Evolutionary conservation across 768 basidiomycete species (phyloP).

Genomic region (Russula emetica): DNA sequence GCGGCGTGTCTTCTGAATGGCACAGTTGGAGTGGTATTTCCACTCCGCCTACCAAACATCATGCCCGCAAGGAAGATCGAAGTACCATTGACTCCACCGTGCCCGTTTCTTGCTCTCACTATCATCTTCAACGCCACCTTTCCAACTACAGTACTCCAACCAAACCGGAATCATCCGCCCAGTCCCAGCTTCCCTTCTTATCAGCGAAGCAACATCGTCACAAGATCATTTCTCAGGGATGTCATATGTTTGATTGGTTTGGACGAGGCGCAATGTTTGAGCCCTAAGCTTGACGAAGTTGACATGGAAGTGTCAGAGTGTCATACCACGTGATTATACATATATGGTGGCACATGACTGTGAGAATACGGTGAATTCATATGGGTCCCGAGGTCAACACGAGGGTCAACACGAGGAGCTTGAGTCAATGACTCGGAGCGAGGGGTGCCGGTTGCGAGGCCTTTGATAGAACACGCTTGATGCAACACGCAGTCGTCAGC

Average conservation of each 20-base stretch:
- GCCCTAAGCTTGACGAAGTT: neutral
- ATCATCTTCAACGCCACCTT: neutral
- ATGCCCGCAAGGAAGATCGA: neutral
- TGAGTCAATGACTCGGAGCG: neutral
- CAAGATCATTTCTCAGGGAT: neutral
- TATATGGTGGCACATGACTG: neutral
- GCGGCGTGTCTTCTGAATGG: neutral
- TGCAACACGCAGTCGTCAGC: neutral
- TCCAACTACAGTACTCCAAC: neutral
- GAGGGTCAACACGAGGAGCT: conserved; percentile 1
- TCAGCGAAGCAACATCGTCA: neutral
- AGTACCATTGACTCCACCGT: neutral
- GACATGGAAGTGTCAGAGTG: neutral
- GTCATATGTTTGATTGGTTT: neutral
- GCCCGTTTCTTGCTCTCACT: neutral
- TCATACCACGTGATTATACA: neutral
- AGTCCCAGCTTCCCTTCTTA: neutral
- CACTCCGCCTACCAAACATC: neutral
- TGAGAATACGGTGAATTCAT: neutral
- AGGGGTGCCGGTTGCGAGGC: neutral
- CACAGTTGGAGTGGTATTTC: neutral
- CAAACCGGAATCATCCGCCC: neutral
- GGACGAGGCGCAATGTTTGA: neutral
- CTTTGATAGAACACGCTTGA: neutral
- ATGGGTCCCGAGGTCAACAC: neutral